Evolutionary conservation across 257 asterid species (phyloP), one percentile per base, ranked within the genome.

Genomic region (Gentiana straminea): DNA sequence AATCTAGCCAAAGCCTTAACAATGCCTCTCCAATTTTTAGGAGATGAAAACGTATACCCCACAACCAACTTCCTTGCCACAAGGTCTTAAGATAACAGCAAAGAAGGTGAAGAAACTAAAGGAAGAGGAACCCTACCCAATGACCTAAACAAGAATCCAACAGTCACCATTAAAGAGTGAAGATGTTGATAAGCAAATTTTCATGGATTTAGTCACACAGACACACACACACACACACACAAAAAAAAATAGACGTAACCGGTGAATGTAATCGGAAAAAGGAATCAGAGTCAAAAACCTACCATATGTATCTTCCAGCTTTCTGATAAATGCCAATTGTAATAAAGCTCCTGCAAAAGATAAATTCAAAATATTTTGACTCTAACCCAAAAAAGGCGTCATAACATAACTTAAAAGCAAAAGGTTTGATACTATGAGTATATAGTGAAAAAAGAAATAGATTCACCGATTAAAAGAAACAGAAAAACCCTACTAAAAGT

Each of bases 281-380:
- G 34, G 38, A 64, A 7, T 33, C 57, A 24, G 34, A 62, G 33
- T 46, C 60, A 62, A 79, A 68, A 58, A 65, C 59, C 35, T 79
- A 86, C 95, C 94, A 55, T 75, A 68, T 71, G 94, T 69, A 69
- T 86, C 94, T 74, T 86, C 95, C 84, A 86, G 58, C 75, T 70
- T 81, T 61, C 78, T 58, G 59, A 86, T 86, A 69, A 70, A 81
- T 63, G 90, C 78, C 73, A 86, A 70, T 63, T 86, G 94, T 35
- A 77, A 55, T 68, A 83, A 65, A 56, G 82, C 90, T 62, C 95
- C 95, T 86, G 84, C 71, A 76, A 51, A 61, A 8, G 13, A 60
- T 65, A 54, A 53, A 52, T 52, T 11, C 37, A 53, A 33, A 71
- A 47, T 35, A 47, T 24, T 41, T 10, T 41, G 9, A 41, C 2